Evolutionary conservation across 305 asterid species (phyloP).

Genomic region (Fraxinus sp.): DNA sequence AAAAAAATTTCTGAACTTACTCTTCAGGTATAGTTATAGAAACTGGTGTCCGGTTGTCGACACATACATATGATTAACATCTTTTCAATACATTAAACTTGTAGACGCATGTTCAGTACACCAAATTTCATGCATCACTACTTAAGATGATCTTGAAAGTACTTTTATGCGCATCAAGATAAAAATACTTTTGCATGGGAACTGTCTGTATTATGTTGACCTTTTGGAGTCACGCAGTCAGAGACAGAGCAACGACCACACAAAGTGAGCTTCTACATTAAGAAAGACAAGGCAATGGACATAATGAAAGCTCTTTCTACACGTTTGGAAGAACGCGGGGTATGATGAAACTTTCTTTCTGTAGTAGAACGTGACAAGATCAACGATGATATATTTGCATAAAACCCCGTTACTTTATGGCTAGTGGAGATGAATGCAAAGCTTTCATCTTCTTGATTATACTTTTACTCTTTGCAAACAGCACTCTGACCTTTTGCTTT

Average conservation of each 20-base stretch:
- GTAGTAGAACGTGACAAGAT: background rate
- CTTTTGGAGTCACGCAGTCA: conserved; percentile 56
- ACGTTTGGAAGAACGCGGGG: conserved; percentile 70
- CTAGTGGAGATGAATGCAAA: background rate
- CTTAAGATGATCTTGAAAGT: background rate
- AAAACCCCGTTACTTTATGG: background rate
- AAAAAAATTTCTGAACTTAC: conserved; percentile 68
- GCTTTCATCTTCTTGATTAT: background rate
- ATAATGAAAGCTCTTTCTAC: conserved; percentile 56
- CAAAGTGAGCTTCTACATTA: conserved; percentile 84
- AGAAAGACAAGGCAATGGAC: conserved; percentile 71
- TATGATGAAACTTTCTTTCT: conserved; percentile 36
- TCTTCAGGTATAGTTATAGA: conserved; percentile 62
- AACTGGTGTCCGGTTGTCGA: conserved; percentile 4
- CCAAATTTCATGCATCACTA: background rate
- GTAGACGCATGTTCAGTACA: background rate
- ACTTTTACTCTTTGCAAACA: conserved; percentile 1
- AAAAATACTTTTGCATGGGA: conserved; percentile 3
- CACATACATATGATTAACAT: background rate
- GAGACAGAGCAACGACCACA: conserved; percentile 95
- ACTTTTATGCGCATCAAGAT: conserved; percentile 9
- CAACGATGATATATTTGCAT: background rate
- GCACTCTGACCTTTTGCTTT: conserved; percentile 21
- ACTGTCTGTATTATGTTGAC: conserved; percentile 23
- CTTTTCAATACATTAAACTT: conserved; percentile 10